Conservation (phyloP, 768 basidiomycete genomes). For the Rhodotorula toruloides region DNA sequence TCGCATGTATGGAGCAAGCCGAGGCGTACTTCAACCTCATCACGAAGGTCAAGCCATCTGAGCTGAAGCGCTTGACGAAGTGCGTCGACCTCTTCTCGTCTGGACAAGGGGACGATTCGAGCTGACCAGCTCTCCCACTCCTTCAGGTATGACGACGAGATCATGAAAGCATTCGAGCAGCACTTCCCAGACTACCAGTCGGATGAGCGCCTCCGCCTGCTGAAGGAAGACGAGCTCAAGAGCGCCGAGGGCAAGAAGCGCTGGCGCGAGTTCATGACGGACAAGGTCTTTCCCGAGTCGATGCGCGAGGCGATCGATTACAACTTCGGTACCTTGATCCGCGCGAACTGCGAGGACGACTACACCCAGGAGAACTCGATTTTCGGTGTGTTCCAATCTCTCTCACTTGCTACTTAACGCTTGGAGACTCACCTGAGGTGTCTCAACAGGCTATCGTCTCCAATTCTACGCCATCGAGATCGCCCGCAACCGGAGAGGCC, state of each 20-base stretch:
- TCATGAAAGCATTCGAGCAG: conserved; percentile 67
- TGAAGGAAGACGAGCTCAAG: conserved; percentile 94
- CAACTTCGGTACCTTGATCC: conserved; percentile 93
- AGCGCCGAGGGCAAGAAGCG: conserved; percentile 74
- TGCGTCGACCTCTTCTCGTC: conserved; percentile 45
- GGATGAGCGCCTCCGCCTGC: conserved; percentile 51
- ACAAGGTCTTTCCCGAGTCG: background rate
- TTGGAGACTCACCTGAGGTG: background rate
- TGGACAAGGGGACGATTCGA: background rate
- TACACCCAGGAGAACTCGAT: conserved; percentile 91
- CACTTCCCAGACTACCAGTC: conserved; percentile 71
- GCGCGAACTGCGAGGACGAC: conserved; percentile 69
- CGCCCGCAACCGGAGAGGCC: conserved; percentile 78
- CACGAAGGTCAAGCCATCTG: conserved; percentile 68
- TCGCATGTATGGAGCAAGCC: conserved; percentile 92
- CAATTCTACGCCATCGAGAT: conserved; percentile 97
- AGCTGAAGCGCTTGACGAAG: conserved; percentile 72
- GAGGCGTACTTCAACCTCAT: conserved; percentile 97
- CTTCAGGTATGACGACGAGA: conserved; percentile 77
- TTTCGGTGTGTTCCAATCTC: conserved; percentile 60
- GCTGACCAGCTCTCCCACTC: background rate
- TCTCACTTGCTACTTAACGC: background rate
- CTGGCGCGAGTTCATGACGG: conserved; percentile 76
- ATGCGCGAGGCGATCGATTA: conserved; percentile 60
- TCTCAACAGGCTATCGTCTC: conserved; percentile 40